These are phyloP conservation scores for Podochytrium sp. DNA, from an alignment of 192 early-diverging fungal species.

Conservation along the genomic window DNA sequence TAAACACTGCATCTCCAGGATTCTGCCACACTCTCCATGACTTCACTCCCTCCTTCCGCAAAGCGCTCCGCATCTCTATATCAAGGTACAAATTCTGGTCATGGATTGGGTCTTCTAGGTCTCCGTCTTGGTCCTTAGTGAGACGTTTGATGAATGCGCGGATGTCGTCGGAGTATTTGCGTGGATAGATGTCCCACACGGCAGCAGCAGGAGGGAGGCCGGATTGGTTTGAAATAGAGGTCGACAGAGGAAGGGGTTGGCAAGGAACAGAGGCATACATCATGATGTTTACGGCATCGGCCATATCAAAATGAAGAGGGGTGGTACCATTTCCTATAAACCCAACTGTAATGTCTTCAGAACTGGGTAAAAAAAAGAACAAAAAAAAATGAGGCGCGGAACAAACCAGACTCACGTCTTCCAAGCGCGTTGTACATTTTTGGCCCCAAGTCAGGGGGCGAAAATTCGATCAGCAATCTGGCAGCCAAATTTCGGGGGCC, in stretches of 20 bases:
- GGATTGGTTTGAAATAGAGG: neutral
- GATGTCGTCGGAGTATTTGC: constrained; percentile 36
- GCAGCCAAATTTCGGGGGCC: constrained; percentile 65
- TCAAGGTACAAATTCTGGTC: constrained; percentile 71
- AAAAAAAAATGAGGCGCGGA: neutral
- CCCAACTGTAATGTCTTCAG: neutral
- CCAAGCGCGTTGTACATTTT: constrained; percentile 79
- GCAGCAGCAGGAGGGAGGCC: constrained; percentile 52
- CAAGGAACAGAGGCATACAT: constrained; percentile 42
- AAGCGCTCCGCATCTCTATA: constrained; percentile 34
- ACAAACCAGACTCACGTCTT: constrained; percentile 41
- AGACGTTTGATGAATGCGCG: too few relatives aligned
- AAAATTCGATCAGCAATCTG: constrained; percentile 52
- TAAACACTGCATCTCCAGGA: constrained; percentile 75
- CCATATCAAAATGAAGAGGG: constrained; percentile 77
- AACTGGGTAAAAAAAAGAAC: neutral
- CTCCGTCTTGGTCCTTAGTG: neutral
- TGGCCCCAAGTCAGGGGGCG: constrained; percentile 74
- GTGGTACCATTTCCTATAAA: constrained; percentile 60
- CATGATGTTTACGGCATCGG: constrained; percentile 83
- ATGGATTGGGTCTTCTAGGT: constrained; percentile 62
- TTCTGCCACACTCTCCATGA: constrained; percentile 68
- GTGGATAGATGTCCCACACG: constrained; percentile 70
- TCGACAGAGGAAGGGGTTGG: neutral
- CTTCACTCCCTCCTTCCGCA: constrained; percentile 45